Evolutionary conservation across 1,284 basidiomycete genomes (phyloP).

Genomic region (Rhodotorula mucilaginosa): DNA sequence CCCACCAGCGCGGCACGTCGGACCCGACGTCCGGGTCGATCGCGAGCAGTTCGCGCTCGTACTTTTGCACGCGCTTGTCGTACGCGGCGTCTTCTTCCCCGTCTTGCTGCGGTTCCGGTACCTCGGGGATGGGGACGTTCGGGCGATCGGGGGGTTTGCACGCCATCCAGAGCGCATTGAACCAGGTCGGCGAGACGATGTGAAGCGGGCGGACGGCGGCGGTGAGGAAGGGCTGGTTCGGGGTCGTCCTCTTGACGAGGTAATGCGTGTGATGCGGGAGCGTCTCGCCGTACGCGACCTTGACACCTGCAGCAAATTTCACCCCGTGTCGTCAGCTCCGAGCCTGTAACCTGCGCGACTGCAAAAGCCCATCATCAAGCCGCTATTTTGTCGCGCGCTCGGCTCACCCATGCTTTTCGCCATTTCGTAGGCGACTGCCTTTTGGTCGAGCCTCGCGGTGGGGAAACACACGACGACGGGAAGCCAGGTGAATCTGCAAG

Average conservation of each 20-base stretch:
- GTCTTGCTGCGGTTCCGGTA: not conserved
- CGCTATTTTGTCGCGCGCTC: not conserved
- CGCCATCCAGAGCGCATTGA: not conserved
- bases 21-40: conserved; percentile 23
- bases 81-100: conserved; percentile 10
- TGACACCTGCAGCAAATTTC: conserved; percentile 19
- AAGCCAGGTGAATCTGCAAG: conserved; percentile 29
- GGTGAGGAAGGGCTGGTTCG: not conserved
- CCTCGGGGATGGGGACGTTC: not conserved
- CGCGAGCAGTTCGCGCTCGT: conserved; percentile 17
- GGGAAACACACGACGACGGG: conserved; percentile 23
- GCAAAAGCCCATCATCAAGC: too few relatives aligned
- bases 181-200: conserved; percentile 12
- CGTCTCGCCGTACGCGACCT: conserved; percentile 15
- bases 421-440: not conserved
- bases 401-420: conserved; percentile 16
- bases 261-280: conserved; percentile 33
- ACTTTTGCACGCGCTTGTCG: conserved; percentile 5
- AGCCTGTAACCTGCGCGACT: too few relatives aligned
- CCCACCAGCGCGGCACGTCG: conserved; percentile 18
- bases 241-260: not conserved
- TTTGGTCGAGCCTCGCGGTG: not conserved
- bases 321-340: not conserved
- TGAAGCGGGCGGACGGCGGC: conserved; percentile 15
- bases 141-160: not conserved